Evolutionary conservation across 129 eudicot genomes (phyloP).

Genomic region (Saussurea involucrata): DNA sequence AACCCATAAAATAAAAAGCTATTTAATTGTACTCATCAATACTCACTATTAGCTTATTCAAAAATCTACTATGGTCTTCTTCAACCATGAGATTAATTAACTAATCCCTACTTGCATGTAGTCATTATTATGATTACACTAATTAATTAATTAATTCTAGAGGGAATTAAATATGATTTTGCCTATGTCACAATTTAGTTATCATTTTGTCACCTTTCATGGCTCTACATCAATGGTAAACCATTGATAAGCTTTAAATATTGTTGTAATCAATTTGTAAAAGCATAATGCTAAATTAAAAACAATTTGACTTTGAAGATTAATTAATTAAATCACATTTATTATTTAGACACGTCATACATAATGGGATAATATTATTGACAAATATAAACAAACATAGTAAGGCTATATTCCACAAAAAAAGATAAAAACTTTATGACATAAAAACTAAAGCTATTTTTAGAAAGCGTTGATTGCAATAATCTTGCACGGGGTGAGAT

Average conservation of each 20-base stretch:
- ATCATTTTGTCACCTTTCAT: not conserved
- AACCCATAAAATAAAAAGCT: not conserved
- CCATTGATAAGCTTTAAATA: not conserved
- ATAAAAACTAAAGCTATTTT: not conserved
- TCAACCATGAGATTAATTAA: not conserved
- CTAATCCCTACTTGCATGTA: not conserved
- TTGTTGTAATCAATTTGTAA: not conserved
- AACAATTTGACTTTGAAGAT: not conserved
- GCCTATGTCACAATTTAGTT: not conserved
- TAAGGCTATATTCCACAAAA: not conserved
- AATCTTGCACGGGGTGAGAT: not conserved
- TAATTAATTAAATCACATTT: not conserved
- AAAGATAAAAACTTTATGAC: not conserved
- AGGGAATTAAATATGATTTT: not conserved
- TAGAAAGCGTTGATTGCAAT: not conserved
- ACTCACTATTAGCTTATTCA: not conserved
- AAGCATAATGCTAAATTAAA: too few species aligned
- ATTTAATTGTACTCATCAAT: not conserved
- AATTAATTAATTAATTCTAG: too few species aligned
- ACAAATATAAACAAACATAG: not conserved
- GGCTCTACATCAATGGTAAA: not conserved
- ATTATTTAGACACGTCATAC: not conserved
- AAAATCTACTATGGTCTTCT: not conserved
- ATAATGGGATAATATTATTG: not conserved
- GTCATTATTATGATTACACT: not conserved